Conservation (phyloP, 2,329 filamentous ascomycete genomes). For the Fonsecaea monophora region DNA sequence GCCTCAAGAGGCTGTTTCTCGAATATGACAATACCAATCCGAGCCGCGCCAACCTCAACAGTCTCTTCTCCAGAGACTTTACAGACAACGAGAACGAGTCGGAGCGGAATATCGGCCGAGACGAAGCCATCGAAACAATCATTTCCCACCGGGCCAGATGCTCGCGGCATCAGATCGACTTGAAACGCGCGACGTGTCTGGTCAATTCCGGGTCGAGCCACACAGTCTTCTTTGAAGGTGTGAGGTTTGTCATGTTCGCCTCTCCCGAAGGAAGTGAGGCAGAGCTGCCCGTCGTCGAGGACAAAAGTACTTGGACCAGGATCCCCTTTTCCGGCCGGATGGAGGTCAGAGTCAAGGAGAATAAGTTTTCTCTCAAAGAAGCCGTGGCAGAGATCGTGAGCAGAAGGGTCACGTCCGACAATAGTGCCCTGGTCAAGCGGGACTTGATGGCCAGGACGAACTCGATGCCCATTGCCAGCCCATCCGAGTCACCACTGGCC, state of each 20-base stretch:
- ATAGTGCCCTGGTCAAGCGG: constrained; percentile 22
- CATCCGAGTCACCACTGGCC: constrained; percentile 8
- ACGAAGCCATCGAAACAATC: constrained; percentile 29
- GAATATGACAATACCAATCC: constrained; percentile 26
- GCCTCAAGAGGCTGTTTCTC: constrained; percentile 27
- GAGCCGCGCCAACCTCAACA: constrained; percentile 14
- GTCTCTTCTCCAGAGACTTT: constrained; percentile 24
- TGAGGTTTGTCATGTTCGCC: constrained; percentile 27
- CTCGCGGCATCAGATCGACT: constrained; percentile 27
- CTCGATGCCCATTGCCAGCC: constrained; percentile 4
- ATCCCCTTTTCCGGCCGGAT: constrained; percentile 28
- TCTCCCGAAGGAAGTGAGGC: neutral
- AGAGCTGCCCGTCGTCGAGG: constrained; percentile 9
- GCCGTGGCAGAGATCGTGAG: constrained; percentile 26
- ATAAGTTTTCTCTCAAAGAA: constrained; percentile 30
- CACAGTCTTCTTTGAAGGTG: constrained; percentile 29
- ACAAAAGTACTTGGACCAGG: constrained; percentile 22
- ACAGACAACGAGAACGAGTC: constrained; percentile 32
- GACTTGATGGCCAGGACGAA: constrained; percentile 4
- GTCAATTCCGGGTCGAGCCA: constrained; percentile 21
- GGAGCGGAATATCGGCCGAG: constrained; percentile 25
- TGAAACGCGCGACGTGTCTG: constrained; percentile 29
- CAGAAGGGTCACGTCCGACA: constrained; percentile 27
- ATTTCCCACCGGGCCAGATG: constrained; percentile 20
- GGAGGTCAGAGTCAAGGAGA: constrained; percentile 30